These are phyloP conservation scores for Candida qinlingensis DNA, from an alignment of 805 yeast genomes.

Conservation along the genomic window DNA sequence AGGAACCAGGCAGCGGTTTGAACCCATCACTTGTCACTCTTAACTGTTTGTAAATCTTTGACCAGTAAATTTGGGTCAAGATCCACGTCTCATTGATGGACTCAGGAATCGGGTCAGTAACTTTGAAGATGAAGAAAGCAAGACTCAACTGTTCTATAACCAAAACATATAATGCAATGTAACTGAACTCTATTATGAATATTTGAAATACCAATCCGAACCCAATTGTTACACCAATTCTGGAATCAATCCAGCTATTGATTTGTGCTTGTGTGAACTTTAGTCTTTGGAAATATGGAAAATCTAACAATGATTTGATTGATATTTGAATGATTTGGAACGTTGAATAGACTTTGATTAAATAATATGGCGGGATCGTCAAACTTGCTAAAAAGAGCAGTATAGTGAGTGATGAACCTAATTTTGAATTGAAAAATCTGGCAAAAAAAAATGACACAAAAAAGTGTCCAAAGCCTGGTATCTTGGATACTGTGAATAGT, in stretches of 20 bases:
- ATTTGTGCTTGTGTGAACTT: slow-evolving; percentile 10
- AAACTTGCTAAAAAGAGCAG: slow-evolving; percentile 9
- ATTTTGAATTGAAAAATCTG: slow-evolving; percentile 5
- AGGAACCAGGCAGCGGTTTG: slow-evolving; percentile 12
- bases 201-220: slow-evolving; percentile 13
- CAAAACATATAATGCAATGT: slow-evolving; percentile 11
- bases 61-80: slow-evolving; percentile 16
- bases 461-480: neutral
- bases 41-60: slow-evolving; percentile 2
- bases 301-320: slow-evolving; percentile 7
- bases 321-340: slow-evolving; percentile 9
- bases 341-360: slow-evolving; percentile 4
- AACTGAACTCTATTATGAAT: slow-evolving; percentile 2
- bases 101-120: slow-evolving; percentile 17
- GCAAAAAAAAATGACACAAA: slow-evolving; percentile 5
- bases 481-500: neutral
- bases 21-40: slow-evolving; percentile 12
- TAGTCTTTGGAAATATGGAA: slow-evolving; percentile 16
- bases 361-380: slow-evolving; percentile 2
- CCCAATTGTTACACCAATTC: slow-evolving; percentile 16
- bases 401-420: slow-evolving; percentile 12
- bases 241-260: slow-evolving; percentile 17
- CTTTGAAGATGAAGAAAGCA: slow-evolving; percentile 13
- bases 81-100: slow-evolving; percentile 15
- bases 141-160: slow-evolving; percentile 15